Conservation (phyloP, 1,139 yeast species). For the Geotrichum histeridarum region DNA sequence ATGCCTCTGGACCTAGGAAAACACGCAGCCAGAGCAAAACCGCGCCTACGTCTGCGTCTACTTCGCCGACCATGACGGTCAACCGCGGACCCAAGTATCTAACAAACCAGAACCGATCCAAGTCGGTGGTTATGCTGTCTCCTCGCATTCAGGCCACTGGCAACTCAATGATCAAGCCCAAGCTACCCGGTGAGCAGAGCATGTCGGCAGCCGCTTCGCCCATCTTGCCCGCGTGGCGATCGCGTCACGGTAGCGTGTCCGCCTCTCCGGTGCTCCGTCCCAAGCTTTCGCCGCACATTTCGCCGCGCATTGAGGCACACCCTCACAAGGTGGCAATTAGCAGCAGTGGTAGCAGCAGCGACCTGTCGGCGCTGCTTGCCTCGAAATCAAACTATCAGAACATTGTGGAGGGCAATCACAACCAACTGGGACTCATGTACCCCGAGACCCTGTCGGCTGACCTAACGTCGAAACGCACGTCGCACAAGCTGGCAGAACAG, state of each 20-base stretch:
- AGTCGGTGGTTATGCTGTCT: slow-evolving; percentile 4
- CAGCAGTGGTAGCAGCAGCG: slow-evolving; percentile 20
- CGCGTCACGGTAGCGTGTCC: slow-evolving; percentile 17
- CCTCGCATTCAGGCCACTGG: slow-evolving; percentile 4
- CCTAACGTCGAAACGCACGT: slow-evolving; percentile 47
- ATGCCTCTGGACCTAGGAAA: not conserved
- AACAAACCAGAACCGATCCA: not conserved
- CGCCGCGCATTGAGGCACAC: slow-evolving; percentile 21
- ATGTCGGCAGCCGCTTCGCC: not conserved
- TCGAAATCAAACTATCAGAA: slow-evolving; percentile 43
- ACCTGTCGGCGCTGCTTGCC: slow-evolving; percentile 36
- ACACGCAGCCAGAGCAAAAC: slow-evolving; percentile 6
- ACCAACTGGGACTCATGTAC: slow-evolving; percentile 39
- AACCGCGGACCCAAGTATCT: slow-evolving; percentile 1
- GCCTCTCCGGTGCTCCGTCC: slow-evolving; percentile 29
- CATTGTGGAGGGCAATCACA: slow-evolving; percentile 43
- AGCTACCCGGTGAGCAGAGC: slow-evolving; percentile 9
- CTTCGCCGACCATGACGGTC: not conserved
- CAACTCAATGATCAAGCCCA: slow-evolving; percentile 20
- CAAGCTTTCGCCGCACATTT: slow-evolving; percentile 25
- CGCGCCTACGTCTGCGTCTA: not conserved
- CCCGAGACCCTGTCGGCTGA: slow-evolving; percentile 41
- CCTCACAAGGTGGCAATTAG: not conserved
- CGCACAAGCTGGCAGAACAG: slow-evolving; percentile 92
- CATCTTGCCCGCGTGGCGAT: not conserved